Evolutionary conservation across 306 rosid genomes (phyloP).

Genomic region (Fagus crenata): DNA sequence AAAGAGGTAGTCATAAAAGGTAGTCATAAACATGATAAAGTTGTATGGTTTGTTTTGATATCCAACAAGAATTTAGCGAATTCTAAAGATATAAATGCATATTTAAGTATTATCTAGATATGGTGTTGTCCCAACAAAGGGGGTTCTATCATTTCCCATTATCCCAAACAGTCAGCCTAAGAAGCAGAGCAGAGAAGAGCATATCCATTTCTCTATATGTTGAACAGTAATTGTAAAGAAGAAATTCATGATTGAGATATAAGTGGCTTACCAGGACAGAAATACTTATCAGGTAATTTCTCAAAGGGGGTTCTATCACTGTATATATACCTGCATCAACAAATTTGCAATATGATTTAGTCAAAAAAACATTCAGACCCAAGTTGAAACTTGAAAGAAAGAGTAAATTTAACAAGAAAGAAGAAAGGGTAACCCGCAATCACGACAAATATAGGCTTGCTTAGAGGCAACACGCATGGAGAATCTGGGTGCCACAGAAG

Average conservation of each 20-base stretch:
- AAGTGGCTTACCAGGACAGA: conserved; percentile 68
- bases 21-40: neutral
- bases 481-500: conserved; percentile 51
- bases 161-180: neutral
- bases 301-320: conserved; percentile 81
- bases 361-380: neutral
- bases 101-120: neutral
- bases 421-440: conserved; percentile 73
- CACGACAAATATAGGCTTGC: conserved; percentile 86
- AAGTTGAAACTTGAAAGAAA: neutral
- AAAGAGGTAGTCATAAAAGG: neutral
- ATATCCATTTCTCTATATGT: neutral
- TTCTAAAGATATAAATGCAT: neutral
- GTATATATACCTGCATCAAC: conserved; percentile 72
- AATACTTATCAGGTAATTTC: conserved; percentile 72
- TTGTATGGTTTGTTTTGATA: neutral
- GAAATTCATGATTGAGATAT: neutral
- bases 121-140: neutral
- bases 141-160: neutral
- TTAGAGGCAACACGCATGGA: conserved; percentile 91
- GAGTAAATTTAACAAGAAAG: neutral
- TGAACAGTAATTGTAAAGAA: neutral
- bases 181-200: neutral
- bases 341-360: conserved; percentile 9
- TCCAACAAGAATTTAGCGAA: conserved; percentile 6